Base-by-base conservation (phyloP, 2,329 filamentous ascomycete species). In the Penicillium olsonii region DNA sequence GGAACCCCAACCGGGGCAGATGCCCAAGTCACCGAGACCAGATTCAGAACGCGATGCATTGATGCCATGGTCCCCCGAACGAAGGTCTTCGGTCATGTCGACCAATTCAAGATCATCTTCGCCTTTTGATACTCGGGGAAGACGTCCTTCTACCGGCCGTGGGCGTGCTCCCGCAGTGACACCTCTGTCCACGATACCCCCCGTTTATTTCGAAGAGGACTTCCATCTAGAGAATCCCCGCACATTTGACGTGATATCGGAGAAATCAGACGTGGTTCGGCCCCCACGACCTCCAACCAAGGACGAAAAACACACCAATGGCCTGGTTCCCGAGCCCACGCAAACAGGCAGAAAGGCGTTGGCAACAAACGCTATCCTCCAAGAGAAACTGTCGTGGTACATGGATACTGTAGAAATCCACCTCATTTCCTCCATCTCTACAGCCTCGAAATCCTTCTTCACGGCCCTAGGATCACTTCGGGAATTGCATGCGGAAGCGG, bases 351-450 rank as follows among this genome's bases (percentile, higher is more conserved):
- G 92, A 52, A 97, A 96, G 68, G 88, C 90, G 1, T 77, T 99
- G 22, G 92, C 92, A 7, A 96, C 92, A 0, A 99, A 99, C 71
- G 94, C 94, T 0, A 99, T 99, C 50, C 71, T 99, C 29, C 94
- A 99, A 68, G 94, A 99, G 71, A 99, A 99, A 71, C 78, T 99
- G 11, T 97, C 94, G 0, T 99, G 94, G 94, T 99, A 99, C 69
- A 96, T 99, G 91, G 94, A 99, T 68, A 99, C 94, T 0, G 91
- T 99, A 18, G 94, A 99, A 68, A 90, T 99, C 46, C 94, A 99
- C 68, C 78, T 99, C 7, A 96, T 99, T 61, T 90, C 90, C 26
- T 96, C 92, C 0, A 99, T 99, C 55, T 97, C 92, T 2, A 91
- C 89, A 0, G 94, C 94, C 1, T 97, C 94, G 0, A 91, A 90